Percentiles rank a stretch among this genome's conserved stretches.
phyloP scores from a whole-genome alignment of 805 yeast species.

The Saturnispora halmiae region DNA sequence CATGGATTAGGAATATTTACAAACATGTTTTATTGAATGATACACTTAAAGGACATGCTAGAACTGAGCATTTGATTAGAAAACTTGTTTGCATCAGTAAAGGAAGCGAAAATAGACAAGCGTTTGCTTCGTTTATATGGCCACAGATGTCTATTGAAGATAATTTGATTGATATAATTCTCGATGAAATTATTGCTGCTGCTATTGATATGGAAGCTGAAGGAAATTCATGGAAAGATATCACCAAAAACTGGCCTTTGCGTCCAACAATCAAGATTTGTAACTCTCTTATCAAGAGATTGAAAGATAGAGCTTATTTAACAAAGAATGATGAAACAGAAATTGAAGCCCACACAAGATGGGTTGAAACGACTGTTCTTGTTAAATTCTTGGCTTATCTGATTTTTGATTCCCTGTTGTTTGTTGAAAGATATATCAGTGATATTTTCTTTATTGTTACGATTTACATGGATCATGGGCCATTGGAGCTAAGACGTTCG shows the following conservation, averaged over 20 bases:
- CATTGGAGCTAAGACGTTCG: slow-evolving; percentile 48
- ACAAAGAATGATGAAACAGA: slow-evolving; percentile 38
- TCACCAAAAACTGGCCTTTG: slow-evolving; percentile 51
- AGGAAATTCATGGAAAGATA: slow-evolving; percentile 56
- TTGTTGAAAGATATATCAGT: slow-evolving; percentile 57
- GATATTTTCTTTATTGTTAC: slow-evolving; percentile 64
- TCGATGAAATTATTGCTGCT: slow-evolving; percentile 67
- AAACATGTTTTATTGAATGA: slow-evolving; percentile 45
- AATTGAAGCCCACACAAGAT: slow-evolving; percentile 42
- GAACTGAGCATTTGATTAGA: slow-evolving; percentile 51
- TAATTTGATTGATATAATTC: slow-evolving; percentile 43
- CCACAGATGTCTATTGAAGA: slow-evolving; percentile 53
- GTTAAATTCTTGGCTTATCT: slow-evolving; percentile 54
- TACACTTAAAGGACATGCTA: slow-evolving; percentile 50
- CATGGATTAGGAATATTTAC: slow-evolving; percentile 68
- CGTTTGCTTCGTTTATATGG: slow-evolving; percentile 60
- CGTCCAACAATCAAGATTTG: slow-evolving; percentile 68
- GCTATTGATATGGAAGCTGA: slow-evolving; percentile 74
- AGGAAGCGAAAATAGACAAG: slow-evolving; percentile 38
- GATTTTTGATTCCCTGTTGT: slow-evolving; percentile 58
- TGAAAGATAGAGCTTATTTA: slow-evolving; percentile 45
- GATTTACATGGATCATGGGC: slow-evolving; percentile 44
- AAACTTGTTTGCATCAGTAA: slow-evolving; percentile 53
- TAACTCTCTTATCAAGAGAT: slow-evolving; percentile 49
- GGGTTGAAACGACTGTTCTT: slow-evolving; percentile 66